A percentile compares a stretch with the other conserved stretches of the same genome.
Conservation (phyloP, 78 protist genomes). For the Dictyostelium capitatum region DNA sequence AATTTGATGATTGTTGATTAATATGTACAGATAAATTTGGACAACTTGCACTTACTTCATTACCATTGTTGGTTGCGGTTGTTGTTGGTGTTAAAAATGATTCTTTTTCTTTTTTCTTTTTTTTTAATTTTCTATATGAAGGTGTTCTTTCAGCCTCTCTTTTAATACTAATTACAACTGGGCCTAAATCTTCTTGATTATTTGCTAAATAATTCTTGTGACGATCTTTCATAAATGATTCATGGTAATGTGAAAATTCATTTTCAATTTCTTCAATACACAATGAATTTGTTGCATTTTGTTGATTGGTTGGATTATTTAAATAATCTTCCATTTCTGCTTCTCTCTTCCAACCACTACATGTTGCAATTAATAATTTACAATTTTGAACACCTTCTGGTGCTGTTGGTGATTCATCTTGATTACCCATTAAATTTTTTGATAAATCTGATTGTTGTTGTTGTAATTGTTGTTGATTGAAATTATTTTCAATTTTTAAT, state of each 20-base stretch:
- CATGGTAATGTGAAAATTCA: conserved; percentile 56
- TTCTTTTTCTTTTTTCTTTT: conserved; percentile 46
- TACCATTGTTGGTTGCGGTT: neutral
- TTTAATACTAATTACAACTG: conserved; percentile 70
- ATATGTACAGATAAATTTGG: conserved; percentile 13
- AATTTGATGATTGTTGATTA: neutral
- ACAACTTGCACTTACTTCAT: neutral
- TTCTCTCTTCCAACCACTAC: conserved; percentile 63
- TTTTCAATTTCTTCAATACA: conserved; percentile 65
- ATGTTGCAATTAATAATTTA: neutral
- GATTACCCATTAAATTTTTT: neutral
- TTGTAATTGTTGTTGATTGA: neutral
- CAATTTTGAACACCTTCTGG: neutral
- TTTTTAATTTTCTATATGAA: conserved; percentile 37
- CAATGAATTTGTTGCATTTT: neutral
- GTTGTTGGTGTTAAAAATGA: neutral
- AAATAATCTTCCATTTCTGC: neutral
- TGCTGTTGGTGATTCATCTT: neutral
- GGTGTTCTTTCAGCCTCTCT: conserved; percentile 57
- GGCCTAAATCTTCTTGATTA: conserved; percentile 36
- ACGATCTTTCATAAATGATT: conserved; percentile 42
- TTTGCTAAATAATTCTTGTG: conserved; percentile 55
- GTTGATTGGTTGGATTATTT: neutral
- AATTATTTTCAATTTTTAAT: conserved; percentile 3
- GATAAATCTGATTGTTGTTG: neutral